These are phyloP conservation scores for Fusarium chaquense DNA, from an alignment of 2,329 filamentous ascomycete species.

Conservation along the genomic window DNA sequence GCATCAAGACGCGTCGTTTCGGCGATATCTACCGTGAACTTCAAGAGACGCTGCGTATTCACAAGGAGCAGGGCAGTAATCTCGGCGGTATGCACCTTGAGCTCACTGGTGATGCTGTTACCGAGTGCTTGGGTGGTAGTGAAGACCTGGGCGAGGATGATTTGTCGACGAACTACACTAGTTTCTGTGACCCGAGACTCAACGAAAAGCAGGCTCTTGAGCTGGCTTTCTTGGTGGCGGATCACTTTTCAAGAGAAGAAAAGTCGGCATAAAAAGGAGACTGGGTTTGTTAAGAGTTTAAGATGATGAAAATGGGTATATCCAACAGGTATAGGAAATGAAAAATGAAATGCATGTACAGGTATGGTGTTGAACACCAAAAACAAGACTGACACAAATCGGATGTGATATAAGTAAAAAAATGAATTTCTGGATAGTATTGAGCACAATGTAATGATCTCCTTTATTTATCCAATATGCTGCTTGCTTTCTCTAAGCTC, in stretches of 20 bases:
- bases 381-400: neutral
- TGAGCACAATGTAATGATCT: neutral
- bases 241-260: slow-evolving; percentile 70
- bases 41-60: slow-evolving; percentile 83
- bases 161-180: slow-evolving; percentile 90
- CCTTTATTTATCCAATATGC: slow-evolving; percentile 16
- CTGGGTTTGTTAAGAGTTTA: neutral
- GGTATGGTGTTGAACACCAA: neutral
- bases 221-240: slow-evolving; percentile 91
- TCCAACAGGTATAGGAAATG: neutral
- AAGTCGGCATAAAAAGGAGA: slow-evolving; percentile 9
- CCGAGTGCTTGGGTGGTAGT: slow-evolving; percentile 93
- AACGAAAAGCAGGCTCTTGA: slow-evolving; percentile 99
- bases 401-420: neutral
- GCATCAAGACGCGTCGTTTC: slow-evolving; percentile 94
- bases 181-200: slow-evolving; percentile 92
- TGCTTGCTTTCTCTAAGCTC: slow-evolving; percentile 22
- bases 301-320: neutral
- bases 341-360: neutral
- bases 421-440: neutral
- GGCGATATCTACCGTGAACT: slow-evolving; percentile 90
- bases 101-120: slow-evolving; percentile 94
- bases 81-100: slow-evolving; percentile 95
- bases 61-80: slow-evolving; percentile 85
- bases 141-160: slow-evolving; percentile 90